These are phyloP conservation scores for Phytophthora quininea DNA, from an alignment of 352 stramenopile genomes.

Conservation along the genomic window DNA sequence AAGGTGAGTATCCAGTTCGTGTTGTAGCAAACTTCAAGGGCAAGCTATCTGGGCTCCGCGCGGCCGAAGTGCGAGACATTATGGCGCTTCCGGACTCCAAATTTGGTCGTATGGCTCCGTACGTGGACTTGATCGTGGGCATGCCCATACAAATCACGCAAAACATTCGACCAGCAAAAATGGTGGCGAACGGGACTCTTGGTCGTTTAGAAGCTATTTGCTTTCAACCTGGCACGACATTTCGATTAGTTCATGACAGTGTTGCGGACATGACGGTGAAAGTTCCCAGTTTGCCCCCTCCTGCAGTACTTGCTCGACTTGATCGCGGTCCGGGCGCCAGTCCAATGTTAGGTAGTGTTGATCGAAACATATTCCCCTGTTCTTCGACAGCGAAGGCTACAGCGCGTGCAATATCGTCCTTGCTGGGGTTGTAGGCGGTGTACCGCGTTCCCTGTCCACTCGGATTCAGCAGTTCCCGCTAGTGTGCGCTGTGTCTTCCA, in stretches of 20 bases:
- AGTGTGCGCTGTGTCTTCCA: background rate
- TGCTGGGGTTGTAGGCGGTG: too few species aligned
- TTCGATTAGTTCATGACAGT: conserved; percentile 11
- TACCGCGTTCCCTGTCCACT: too few species aligned
- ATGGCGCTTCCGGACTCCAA: background rate
- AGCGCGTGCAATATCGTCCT: too few species aligned
- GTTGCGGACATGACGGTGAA: background rate
- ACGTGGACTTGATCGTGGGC: conserved; percentile 17
- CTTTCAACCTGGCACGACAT: conserved; percentile 12
- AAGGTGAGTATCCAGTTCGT: too few species aligned
- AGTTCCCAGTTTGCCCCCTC: too few species aligned
- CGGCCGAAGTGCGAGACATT: background rate
- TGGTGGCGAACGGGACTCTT: too few species aligned
- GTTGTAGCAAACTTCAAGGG: too few species aligned
- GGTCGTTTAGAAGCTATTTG: background rate
- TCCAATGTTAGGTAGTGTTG: conserved; percentile 13
- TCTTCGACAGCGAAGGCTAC: too few species aligned
- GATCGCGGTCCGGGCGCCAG: background rate
- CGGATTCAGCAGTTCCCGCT: too few species aligned
- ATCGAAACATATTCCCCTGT: background rate
- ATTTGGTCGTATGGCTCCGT: conserved; percentile 18
- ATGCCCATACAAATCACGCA: conserved; percentile 20
- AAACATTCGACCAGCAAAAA: too few species aligned
- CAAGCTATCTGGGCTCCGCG: too few species aligned
- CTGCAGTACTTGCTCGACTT: too few species aligned